phyloP scores from a whole-genome alignment of 495 filamentous ascomycete genomes.

The Hyaloscypha hepaticicola region DNA sequence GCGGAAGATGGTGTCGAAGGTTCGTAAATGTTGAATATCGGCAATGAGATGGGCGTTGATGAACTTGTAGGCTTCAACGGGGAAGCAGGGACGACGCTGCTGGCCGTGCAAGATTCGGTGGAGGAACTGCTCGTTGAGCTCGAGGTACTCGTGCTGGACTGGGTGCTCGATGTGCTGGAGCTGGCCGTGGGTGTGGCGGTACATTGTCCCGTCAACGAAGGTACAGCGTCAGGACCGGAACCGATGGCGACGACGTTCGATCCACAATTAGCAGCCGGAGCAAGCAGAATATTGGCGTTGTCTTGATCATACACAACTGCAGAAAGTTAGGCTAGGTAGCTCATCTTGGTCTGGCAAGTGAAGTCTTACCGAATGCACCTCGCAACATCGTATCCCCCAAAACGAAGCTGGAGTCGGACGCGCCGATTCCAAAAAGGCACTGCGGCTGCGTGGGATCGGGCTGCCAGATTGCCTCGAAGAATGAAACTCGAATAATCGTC shows the following conservation, averaged over 20 bases:
- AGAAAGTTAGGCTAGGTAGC: background rate
- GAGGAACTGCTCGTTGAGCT: background rate
- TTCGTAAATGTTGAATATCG: too few relatives aligned
- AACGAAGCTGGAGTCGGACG: too few relatives aligned
- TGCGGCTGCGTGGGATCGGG: too few relatives aligned
- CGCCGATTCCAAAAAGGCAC: too few relatives aligned
- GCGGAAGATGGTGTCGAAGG: too few relatives aligned
- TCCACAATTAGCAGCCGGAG: constrained; percentile 4
- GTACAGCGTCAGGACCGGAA: constrained; percentile 7
- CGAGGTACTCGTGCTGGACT: background rate
- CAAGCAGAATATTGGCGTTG: constrained; percentile 8
- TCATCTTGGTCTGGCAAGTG: too few relatives aligned
- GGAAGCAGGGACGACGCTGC: too few relatives aligned
- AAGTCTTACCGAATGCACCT: background rate
- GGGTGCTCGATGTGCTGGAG: background rate
- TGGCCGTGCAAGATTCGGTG: too few relatives aligned
- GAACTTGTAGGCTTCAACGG: too few relatives aligned
- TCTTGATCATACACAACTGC: constrained; percentile 16
- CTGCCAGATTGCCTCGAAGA: too few relatives aligned
- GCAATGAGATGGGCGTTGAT: too few relatives aligned
- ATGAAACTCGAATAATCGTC: too few relatives aligned
- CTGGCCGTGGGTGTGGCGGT: background rate
- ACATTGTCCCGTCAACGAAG: constrained; percentile 10
- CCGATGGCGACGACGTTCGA: constrained; percentile 11
- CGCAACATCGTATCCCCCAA: constrained; percentile 5